A percentile compares a stretch with the other conserved stretches of the same genome.
Conservation (phyloP, 768 basidiomycete species). For the Clavulina sp. region DNA sequence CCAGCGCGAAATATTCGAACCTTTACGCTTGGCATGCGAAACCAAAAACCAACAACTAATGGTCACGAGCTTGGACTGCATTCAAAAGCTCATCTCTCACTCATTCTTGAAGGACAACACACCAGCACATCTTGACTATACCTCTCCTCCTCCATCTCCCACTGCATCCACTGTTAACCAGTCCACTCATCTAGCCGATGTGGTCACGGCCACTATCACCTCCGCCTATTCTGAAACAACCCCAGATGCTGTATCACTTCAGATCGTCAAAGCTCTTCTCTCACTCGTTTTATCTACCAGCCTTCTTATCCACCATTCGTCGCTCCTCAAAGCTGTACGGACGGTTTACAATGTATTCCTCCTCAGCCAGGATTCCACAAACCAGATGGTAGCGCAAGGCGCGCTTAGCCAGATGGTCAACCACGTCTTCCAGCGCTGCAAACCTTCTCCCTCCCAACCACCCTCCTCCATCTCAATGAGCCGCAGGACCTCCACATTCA, state of each 20-base stretch:
- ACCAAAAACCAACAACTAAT: conserved; percentile 84
- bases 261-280: conserved; percentile 90
- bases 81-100: conserved; percentile 92
- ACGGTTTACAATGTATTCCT: conserved; percentile 98
- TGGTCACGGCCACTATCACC: conserved; percentile 89
- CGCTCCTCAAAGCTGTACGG: conserved; percentile 84
- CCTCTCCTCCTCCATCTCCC: conserved; percentile 69
- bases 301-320: conserved; percentile 85
- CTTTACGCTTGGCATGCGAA: conserved; percentile 91
- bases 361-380: conserved; percentile 73
- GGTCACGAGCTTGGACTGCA: conserved; percentile 93
- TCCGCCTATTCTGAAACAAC: conserved; percentile 77
- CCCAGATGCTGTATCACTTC: conserved; percentile 79
- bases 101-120: conserved; percentile 79
- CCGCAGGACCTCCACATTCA: too few relatives aligned
- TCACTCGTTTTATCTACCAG: conserved; percentile 75
- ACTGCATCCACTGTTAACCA: conserved; percentile 12
- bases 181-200: conserved; percentile 62
- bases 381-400: conserved; percentile 96
- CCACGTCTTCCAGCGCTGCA: conserved; percentile 80
- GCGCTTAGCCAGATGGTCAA: conserved; percentile 97
- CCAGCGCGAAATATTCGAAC: conserved; percentile 85
- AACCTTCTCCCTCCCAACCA: too few relatives aligned
- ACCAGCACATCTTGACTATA: conserved; percentile 24
- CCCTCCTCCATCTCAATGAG: too few relatives aligned